Percentiles rank a stretch among this genome's conserved stretches.
Evolutionary conservation across 192 early-diverging fungal genomes (phyloP).

Genomic region (Podila epigama): DNA sequence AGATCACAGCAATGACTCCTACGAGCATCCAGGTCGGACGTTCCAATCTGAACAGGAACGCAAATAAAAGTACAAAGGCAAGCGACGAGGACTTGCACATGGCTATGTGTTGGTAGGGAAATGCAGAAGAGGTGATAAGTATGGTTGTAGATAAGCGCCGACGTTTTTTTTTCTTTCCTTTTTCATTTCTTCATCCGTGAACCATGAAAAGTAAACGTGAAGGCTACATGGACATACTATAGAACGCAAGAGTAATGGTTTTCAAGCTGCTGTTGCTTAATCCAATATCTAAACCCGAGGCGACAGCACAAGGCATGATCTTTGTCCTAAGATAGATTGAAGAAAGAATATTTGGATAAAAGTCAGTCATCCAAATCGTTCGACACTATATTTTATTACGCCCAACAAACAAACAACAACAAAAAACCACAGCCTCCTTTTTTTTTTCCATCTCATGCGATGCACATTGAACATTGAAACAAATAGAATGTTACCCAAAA

Average conservation of each 20-base stretch:
- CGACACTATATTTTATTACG: no score
- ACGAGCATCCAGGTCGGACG: slow-evolving; percentile 72
- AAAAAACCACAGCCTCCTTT: no score
- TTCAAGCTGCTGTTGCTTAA: slow-evolving; percentile 87
- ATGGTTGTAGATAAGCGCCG: no score
- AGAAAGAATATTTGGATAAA: not conserved
- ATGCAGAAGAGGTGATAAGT: no score
- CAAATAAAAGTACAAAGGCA: slow-evolving; percentile 87
- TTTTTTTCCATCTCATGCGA: not conserved
- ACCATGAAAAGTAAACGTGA: not conserved
- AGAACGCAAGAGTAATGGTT: slow-evolving; percentile 90
- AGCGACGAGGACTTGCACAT: slow-evolving; percentile 84
- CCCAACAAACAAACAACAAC: not conserved
- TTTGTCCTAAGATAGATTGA: slow-evolving; percentile 56
- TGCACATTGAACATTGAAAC: not conserved
- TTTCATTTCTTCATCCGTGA: not conserved
- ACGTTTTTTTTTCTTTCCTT: no score
- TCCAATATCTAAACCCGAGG: slow-evolving; percentile 91
- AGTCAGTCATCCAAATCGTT: not conserved
- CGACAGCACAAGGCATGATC: slow-evolving; percentile 86
- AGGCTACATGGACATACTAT: slow-evolving; percentile 57
- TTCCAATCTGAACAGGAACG: slow-evolving; percentile 90
- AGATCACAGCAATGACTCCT: slow-evolving; percentile 80
- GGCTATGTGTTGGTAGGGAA: slow-evolving; percentile 30
- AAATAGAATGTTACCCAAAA: slow-evolving; percentile 45